Evolutionary conservation across 2,329 filamentous ascomycete species (phyloP), one percentile per base, ranked within the genome.

Genomic region (Alternaria sp.): DNA sequence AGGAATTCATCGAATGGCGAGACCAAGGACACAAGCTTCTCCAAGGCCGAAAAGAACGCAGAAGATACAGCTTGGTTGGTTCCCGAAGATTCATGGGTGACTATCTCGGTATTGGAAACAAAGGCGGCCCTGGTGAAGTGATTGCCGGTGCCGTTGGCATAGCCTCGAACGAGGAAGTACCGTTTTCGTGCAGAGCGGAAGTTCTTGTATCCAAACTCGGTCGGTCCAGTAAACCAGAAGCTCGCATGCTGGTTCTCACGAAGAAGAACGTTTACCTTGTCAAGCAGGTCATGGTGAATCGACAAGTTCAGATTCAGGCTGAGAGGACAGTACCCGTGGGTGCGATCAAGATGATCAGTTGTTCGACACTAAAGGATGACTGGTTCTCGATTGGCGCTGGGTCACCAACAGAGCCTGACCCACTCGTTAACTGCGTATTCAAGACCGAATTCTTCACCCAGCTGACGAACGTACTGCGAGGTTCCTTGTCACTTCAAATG

Each of bases 371-470:
- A 60, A 92, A 91, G 64, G 95, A 99, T 70, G 95, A 99, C 78
- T 99, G 95, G 95, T 97, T 99, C 78, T 92, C 94, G 1, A 83
- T 99, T 34, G 92, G 93, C 3, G 85, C 96, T 42, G 92, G 91
- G n/a, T 93, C 93, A 31, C 89, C 89, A 8, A 92, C 96, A 73
- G 94, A 98, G 75, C 85, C 95, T 0, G 95, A 99, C 77, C 93
- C 95, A n/a, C 83, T 99, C 23, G 79, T 99, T 71, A 96, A 89
- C 79, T 99, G 95, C 73, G 82, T 97, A 21, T 88, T 99, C 78
- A 99, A 99, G 82, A 99, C 95, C 0, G 95, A 99, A 73, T 89
- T 99, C 78, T 96, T 98, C 74, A 96, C 94, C 0, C 93, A 97
- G 63, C 88, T 99, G 80, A 88, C 89, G 73, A 88, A 87, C 50